Base-by-base conservation (phyloP, 345 rosid species). In the Bruguiera sexangula region DNA sequence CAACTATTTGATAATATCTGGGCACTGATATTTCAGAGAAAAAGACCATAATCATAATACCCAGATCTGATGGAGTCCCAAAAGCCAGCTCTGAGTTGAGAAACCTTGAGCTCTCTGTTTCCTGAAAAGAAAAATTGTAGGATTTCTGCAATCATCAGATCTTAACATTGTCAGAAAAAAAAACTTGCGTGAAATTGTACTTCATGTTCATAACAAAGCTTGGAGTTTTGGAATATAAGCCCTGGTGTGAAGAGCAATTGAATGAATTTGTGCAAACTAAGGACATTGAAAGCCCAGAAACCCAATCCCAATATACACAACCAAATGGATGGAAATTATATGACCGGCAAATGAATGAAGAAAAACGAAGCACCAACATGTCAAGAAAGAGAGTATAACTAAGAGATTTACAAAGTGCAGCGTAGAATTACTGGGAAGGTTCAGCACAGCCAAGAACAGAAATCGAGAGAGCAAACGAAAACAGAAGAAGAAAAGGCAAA, bases 41-140 rank as follows among this genome's bases (percentile, higher is more conserved):
- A 13, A 1, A 43, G 50, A 43, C 15, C 18, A 43, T 43, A 22
- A n/a, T 34, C 9, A 34, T 4, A 56, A 63, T 86, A 90, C 98
- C 96, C 96, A 39, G 92, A 82, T 88, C 83, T 84, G 39, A 93
- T 85, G 65, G 87, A 85, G 36, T 90, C 90, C 98, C 96, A 93
- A 79, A 93, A 87, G 64, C 79, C 80, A n/a, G 87, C 82, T 71
- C 79, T 85, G 77, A 87, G 80, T 8, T 75, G 83, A 39, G 82
- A 80, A 80, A 76, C 75, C 84, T 79, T 85, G 60, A 82, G 68
- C 77, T 79, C 85, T 79, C 85, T 84, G 62, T 71, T 86, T 51
- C 75, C 96, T 92, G 93, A 70, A 69, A 83, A 68, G 69, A 31
- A 50, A 31, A 67, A 16, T 3, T 46, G 50, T 36, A 6, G 11